A percentile compares a stretch with the other conserved stretches of the same genome.
Conservation (phyloP, 441 rosid species). For the Corymbia calophylla region DNA sequence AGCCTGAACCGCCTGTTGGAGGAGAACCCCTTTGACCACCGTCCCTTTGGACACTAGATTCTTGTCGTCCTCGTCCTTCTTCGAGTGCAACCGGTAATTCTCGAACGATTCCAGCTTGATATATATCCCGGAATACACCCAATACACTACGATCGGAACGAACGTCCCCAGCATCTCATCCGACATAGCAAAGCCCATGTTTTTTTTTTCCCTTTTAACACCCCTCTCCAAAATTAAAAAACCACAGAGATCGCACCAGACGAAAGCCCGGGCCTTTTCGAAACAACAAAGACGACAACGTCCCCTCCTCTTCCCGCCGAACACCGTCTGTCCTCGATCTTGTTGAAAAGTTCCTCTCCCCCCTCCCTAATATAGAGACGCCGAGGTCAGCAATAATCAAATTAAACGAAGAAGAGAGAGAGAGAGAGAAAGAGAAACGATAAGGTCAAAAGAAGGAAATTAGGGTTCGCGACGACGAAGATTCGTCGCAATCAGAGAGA, state of each 20-base stretch:
- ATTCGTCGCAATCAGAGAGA: background rate
- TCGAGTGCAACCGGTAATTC: constrained; percentile 65
- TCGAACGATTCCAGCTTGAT: constrained; percentile 41
- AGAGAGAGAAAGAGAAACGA: background rate
- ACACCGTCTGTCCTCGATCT: background rate
- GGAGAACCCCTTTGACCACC: constrained; percentile 75
- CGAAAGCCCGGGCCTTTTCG: background rate
- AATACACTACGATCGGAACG: constrained; percentile 59
- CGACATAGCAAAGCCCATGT: constrained; percentile 53
- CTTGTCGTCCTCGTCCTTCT: constrained; percentile 68
- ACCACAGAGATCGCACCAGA: background rate
- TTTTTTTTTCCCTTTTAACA: background rate
- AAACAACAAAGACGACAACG: background rate
- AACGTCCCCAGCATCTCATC: constrained; percentile 76
- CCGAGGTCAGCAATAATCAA: background rate
- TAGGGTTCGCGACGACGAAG: background rate
- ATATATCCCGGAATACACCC: constrained; percentile 83
- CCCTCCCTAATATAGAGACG: background rate
- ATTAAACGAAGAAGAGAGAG: background rate
- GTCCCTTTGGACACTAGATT: constrained; percentile 63
- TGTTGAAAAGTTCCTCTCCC: background rate
- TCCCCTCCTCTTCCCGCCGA: background rate
- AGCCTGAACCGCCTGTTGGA: constrained; percentile 75
- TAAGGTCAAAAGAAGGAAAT: background rate
- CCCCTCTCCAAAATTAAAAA: background rate